Percentiles rank a stretch among this genome's conserved stretches.
Evolutionary conservation across 176 grass and related monocot species (phyloP).

Genomic region (Paspalum notatum): DNA sequence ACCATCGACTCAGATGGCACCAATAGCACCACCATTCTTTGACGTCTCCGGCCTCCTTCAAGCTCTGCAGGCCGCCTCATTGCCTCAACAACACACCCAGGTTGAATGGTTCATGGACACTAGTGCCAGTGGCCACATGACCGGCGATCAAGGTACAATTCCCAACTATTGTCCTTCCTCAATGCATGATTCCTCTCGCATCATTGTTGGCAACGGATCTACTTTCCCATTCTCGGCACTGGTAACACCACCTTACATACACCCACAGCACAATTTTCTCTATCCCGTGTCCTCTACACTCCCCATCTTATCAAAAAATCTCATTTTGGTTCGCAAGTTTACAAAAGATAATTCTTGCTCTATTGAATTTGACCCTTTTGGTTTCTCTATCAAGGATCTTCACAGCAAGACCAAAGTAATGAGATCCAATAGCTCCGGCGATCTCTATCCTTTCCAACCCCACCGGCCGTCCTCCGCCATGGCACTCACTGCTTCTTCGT

Average conservation of each 20-base stretch:
- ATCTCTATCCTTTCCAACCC: neutral
- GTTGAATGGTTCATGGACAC: too few relatives aligned
- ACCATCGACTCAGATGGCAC: too few relatives aligned
- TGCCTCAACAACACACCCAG: too few relatives aligned
- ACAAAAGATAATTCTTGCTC: too few relatives aligned
- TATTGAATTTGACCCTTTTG: too few relatives aligned
- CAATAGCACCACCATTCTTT: neutral
- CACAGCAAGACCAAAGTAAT: neutral
- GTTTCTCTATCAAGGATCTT: neutral
- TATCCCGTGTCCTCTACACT: neutral
- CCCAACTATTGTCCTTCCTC: too few relatives aligned
- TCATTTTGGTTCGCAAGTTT: neutral
- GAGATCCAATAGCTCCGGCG: neutral
- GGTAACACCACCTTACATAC: accelerated
- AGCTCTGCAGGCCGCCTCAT: neutral
- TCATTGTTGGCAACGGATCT: neutral
- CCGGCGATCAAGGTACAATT: too few relatives aligned
- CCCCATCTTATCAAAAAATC: neutral
- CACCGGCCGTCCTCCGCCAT: too few relatives aligned
- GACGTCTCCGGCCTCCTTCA: neutral
- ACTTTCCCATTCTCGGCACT: neutral
- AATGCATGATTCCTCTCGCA: too few relatives aligned
- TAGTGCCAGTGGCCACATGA: too few relatives aligned
- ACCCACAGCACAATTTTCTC: accelerated
- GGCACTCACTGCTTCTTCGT: neutral